phyloP scores from a whole-genome alignment of 768 basidiomycete genomes.

The Mycena metata region DNA sequence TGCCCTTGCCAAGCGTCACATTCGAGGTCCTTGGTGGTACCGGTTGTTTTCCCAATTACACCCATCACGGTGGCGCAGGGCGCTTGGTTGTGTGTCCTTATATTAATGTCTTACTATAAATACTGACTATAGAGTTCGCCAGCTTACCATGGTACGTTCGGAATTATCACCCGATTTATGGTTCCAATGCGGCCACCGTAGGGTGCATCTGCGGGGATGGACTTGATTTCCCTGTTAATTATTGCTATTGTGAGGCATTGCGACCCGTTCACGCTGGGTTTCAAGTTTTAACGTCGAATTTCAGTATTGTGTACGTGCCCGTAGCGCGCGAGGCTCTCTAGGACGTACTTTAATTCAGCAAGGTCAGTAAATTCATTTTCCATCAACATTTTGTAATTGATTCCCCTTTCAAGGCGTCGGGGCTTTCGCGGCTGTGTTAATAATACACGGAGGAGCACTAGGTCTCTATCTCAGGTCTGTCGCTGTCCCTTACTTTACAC shows the following conservation, averaged over 20 bases:
- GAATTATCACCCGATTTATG: conserved; percentile 32
- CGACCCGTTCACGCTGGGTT: not conserved
- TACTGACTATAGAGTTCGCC: conserved; percentile 12
- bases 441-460: conserved; percentile 48
- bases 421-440: conserved; percentile 49
- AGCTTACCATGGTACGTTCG: conserved; percentile 27
- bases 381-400: not conserved
- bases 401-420: conserved; percentile 45
- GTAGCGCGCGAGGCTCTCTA: conserved; percentile 48
- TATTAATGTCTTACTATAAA: not conserved
- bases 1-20: conserved; percentile 39
- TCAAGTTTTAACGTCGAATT: not conserved
- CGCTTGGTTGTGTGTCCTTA: conserved; percentile 43
- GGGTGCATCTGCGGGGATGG: conserved; percentile 55
- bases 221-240: conserved; percentile 51
- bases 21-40: conserved; percentile 45
- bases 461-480: conserved; percentile 42
- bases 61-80: conserved; percentile 41
- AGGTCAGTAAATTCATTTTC: conserved; percentile 43
- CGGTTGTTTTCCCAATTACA: conserved; percentile 57
- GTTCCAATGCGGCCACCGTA: conserved; percentile 41
- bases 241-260: conserved; percentile 50
- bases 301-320: conserved; percentile 48
- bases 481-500: not conserved
- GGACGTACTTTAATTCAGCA: conserved; percentile 54